Evolutionary conservation across 148 eudicot species (phyloP).

Genomic region (Gaultheria prostrata): DNA sequence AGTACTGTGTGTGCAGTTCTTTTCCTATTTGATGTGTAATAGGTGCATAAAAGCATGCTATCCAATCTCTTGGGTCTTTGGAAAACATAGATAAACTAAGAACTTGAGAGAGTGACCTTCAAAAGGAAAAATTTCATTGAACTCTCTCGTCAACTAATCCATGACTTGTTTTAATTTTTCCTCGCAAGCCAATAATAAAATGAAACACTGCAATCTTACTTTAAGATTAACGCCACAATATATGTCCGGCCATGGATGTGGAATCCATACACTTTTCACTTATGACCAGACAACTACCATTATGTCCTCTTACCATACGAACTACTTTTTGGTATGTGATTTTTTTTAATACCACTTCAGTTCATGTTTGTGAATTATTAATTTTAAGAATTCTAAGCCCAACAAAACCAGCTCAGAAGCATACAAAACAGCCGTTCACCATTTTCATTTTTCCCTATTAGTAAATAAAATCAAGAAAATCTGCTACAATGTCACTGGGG

Average conservation of each 20-base stretch:
- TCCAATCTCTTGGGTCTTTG: neutral
- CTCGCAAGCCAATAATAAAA: neutral
- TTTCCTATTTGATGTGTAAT: neutral
- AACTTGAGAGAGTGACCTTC: neutral
- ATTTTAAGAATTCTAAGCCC: neutral
- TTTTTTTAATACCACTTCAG: neutral
- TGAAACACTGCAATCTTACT: neutral
- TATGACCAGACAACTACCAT: neutral
- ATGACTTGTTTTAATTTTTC: neutral
- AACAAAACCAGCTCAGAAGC: neutral
- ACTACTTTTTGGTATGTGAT: neutral
- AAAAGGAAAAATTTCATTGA: neutral
- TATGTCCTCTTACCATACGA: neutral
- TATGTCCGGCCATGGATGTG: neutral
- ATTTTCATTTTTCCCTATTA: neutral
- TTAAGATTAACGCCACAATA: neutral
- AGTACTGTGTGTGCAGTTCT: neutral
- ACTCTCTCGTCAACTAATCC: conserved; percentile 2
- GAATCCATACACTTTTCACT: neutral
- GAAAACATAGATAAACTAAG: neutral
- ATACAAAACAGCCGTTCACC: neutral
- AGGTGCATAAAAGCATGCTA: neutral
- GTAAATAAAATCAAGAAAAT: neutral
- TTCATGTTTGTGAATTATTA: neutral
- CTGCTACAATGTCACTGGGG: neutral